These are phyloP conservation scores for Fragilaria radians DNA, from an alignment of 108 stramenopile genomes.

Conservation along the genomic window DNA sequence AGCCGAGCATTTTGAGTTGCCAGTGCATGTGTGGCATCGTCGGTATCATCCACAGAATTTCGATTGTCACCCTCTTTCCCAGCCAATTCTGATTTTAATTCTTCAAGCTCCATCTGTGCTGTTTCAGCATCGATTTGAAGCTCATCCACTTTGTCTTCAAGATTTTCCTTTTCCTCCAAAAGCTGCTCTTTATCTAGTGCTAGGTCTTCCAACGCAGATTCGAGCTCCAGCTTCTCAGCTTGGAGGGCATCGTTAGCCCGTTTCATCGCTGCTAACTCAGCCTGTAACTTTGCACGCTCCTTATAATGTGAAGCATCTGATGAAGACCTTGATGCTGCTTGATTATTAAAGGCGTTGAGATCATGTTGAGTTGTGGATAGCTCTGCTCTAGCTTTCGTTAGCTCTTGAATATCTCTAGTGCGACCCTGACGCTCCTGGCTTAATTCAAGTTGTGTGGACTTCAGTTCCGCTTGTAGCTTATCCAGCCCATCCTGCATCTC, in stretches of 20 bases:
- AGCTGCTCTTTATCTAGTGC: conserved; percentile 77
- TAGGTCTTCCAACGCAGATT: conserved; percentile 68
- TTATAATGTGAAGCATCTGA: conserved; percentile 45
- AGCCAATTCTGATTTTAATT: conserved; percentile 58
- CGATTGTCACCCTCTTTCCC: too few relatives aligned
- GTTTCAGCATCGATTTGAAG: conserved; percentile 69
- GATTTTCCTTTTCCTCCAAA: conserved; percentile 65
- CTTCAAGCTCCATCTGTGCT: conserved; percentile 74
- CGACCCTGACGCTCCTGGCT: background rate
- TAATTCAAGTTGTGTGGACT: background rate
- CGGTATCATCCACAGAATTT: conserved; percentile 13
- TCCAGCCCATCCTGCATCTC: background rate
- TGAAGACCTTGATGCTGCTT: conserved; percentile 6
- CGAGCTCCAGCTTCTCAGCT: conserved; percentile 59
- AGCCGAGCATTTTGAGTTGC: conserved; percentile 70
- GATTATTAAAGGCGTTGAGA: conserved; percentile 8
- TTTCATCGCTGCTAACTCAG: conserved; percentile 47
- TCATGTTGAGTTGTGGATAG: background rate
- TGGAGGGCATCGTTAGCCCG: conserved; percentile 61
- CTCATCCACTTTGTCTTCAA: conserved; percentile 72
- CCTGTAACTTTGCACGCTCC: conserved; percentile 65
- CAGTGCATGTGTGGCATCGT: conserved; percentile 58
- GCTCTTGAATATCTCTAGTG: background rate
- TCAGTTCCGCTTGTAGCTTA: background rate
- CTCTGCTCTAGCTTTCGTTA: background rate